Conservation (phyloP, 2,329 filamentous ascomycete genomes). For the Monosporascus sp. region DNA sequence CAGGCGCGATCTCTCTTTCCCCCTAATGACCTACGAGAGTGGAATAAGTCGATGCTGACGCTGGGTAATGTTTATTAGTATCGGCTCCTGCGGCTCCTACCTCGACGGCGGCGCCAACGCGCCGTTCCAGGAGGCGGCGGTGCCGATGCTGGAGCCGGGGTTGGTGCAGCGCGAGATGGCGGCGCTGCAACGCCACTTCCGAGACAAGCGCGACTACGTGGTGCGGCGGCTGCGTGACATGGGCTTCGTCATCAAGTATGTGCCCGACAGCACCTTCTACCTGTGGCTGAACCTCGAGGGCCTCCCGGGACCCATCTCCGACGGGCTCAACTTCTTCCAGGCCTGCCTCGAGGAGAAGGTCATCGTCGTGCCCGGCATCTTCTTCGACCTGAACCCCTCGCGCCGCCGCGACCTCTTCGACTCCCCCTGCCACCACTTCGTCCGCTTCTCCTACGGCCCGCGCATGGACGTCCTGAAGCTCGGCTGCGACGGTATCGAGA, state of each 20-base stretch:
- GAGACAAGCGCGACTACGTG: conserved; percentile 87
- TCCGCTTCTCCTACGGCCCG: conserved; percentile 79
- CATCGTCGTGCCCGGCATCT: conserved; percentile 95
- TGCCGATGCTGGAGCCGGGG: conserved; percentile 85
- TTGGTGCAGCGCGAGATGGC: conserved; percentile 83
- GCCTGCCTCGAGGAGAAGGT: conserved; percentile 90
- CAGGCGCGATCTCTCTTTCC: not conserved
- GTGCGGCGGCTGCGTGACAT: conserved; percentile 74
- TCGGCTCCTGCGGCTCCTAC: conserved; percentile 88
- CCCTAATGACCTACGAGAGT: not conserved
- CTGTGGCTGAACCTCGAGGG: conserved; percentile 67
- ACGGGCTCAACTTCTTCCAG: conserved; percentile 95
- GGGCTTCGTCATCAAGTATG: conserved; percentile 79
- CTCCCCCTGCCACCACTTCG: conserved; percentile 88
- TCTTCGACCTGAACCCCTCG: conserved; percentile 93
- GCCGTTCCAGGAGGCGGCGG: conserved; percentile 89
- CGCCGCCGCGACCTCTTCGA: conserved; percentile 89
- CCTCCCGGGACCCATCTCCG: conserved; percentile 76
- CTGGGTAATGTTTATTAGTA: conserved; percentile 33
- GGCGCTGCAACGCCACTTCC: conserved; percentile 85
- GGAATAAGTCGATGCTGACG: conserved; percentile 3
- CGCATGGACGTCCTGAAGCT: conserved; percentile 72
- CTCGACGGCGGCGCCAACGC: conserved; percentile 92
- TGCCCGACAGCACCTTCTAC: conserved; percentile 93
- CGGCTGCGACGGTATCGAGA: conserved; percentile 80